Percentiles rank a stretch among this genome's conserved stretches.
Conservation (phyloP, 768 basidiomycete genomes). For the Pleurotus sapidus region DNA sequence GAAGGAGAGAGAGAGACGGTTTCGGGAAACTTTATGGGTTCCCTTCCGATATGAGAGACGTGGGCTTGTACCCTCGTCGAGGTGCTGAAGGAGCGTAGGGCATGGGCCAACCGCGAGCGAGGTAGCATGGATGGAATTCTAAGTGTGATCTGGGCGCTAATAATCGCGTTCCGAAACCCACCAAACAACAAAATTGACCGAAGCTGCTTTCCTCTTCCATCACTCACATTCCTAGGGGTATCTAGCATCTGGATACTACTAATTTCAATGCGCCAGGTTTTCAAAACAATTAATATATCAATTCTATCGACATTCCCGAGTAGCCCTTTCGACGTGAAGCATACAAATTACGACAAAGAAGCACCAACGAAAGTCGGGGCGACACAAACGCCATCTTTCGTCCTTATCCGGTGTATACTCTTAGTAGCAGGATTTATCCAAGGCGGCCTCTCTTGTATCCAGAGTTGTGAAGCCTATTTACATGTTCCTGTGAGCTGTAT, state of each 20-base stretch:
- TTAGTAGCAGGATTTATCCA: constrained; percentile 88
- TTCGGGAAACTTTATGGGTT: constrained; percentile 48
- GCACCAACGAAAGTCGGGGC: constrained; percentile 86
- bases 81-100: constrained; percentile 2
- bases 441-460: constrained; percentile 83
- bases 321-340: background rate
- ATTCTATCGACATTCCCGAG: background rate
- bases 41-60: constrained; percentile 66
- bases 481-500: no score
- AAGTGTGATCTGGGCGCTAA: background rate
- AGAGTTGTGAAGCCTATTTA: constrained; percentile 81
- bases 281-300: no score
- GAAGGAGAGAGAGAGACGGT: constrained; percentile 40
- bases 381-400: constrained; percentile 77
- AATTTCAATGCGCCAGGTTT: no score
- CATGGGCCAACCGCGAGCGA: constrained; percentile 1
- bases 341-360: constrained; percentile 70
- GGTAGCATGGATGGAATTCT: background rate
- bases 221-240: no score
- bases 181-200: no score
- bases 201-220: no score
- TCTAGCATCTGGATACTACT: no score
- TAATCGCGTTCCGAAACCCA: background rate
- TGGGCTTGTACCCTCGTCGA: constrained; percentile 16
- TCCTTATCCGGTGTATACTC: constrained; percentile 79